phyloP scores from a whole-genome alignment of 192 early-diverging fungal species.

The Umbelopsis sp. region DNA sequence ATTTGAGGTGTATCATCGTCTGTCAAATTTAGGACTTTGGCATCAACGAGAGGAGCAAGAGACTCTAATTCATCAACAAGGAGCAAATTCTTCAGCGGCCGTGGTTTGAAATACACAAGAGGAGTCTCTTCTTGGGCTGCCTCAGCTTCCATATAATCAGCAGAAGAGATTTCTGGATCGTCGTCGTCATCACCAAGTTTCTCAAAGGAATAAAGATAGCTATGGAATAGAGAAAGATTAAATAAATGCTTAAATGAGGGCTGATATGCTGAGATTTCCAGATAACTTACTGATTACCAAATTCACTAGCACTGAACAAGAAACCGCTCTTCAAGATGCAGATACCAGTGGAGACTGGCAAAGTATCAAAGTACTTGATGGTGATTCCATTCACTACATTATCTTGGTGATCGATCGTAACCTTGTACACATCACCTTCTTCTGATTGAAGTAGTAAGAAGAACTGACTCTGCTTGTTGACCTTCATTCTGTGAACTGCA shows the following conservation, averaged over 20 bases:
- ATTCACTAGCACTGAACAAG: constrained; percentile 89
- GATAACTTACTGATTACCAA: constrained; percentile 85
- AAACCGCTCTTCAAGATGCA: constrained; percentile 92
- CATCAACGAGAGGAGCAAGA: constrained; percentile 77
- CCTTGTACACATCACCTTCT: constrained; percentile 91
- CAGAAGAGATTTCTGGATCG: constrained; percentile 74
- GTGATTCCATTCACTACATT: constrained; percentile 67
- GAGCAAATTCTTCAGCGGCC: constrained; percentile 78
- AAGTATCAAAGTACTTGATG: constrained; percentile 95
- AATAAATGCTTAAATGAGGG: not conserved
- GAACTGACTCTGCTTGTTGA: constrained; percentile 65
- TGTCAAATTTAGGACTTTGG: constrained; percentile 85
- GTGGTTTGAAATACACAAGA: constrained; percentile 69
- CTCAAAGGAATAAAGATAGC: constrained; percentile 90
- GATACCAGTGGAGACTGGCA: constrained; percentile 78
- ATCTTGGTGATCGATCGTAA: constrained; percentile 79
- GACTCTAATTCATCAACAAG: constrained; percentile 93
- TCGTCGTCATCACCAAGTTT: constrained; percentile 91
- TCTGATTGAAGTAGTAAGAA: constrained; percentile 93
- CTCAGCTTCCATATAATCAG: constrained; percentile 61
- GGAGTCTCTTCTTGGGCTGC: constrained; percentile 49
- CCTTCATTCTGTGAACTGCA: constrained; percentile 91
- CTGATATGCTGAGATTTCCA: not conserved
- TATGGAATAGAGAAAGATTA: constrained; percentile 33
- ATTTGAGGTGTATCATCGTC: constrained; percentile 95